These are phyloP conservation scores for Ascomycota sp. DNA, from an alignment of 2,329 filamentous ascomycete species.

Conservation along the genomic window DNA sequence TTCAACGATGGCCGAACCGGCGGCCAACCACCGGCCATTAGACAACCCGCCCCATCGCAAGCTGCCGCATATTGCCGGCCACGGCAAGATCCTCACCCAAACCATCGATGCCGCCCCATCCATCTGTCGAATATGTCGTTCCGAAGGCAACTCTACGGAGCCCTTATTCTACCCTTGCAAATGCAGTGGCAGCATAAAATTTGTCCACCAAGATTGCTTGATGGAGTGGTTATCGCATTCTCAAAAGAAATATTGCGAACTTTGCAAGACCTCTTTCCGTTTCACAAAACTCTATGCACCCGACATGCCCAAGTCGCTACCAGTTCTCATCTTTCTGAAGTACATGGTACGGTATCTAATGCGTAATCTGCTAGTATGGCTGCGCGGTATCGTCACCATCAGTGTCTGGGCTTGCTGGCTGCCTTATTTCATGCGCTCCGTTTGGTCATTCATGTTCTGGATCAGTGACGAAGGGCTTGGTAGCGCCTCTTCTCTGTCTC, in stretches of 20 bases:
- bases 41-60: background rate
- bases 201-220: slow-evolving; percentile 89
- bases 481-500: slow-evolving; percentile 10
- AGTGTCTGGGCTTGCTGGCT: slow-evolving; percentile 79
- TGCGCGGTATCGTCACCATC: slow-evolving; percentile 56
- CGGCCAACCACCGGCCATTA: background rate
- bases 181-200: slow-evolving; percentile 97
- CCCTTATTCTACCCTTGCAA: slow-evolving; percentile 96
- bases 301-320: slow-evolving; percentile 73
- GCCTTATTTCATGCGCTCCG: slow-evolving; percentile 74
- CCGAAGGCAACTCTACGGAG: slow-evolving; percentile 63
- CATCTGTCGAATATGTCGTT: slow-evolving; percentile 93
- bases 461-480: slow-evolving; percentile 57
- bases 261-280: slow-evolving; percentile 94
- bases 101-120: slow-evolving; percentile 29
- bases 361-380: slow-evolving; percentile 54
- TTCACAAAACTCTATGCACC: slow-evolving; percentile 96
- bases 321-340: slow-evolving; percentile 58
- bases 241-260: slow-evolving; percentile 97
- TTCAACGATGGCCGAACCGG: background rate
- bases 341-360: slow-evolving; percentile 57
- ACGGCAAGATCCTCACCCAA: slow-evolving; percentile 4
- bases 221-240: slow-evolving; percentile 99
- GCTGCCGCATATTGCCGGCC: slow-evolving; percentile 5
- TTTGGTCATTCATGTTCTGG: slow-evolving; percentile 93